Evolutionary conservation across 2,329 filamentous ascomycete genomes (phyloP), one percentile per base, ranked within the genome.

Genomic region (Pseudogymnoascus sp.): DNA sequence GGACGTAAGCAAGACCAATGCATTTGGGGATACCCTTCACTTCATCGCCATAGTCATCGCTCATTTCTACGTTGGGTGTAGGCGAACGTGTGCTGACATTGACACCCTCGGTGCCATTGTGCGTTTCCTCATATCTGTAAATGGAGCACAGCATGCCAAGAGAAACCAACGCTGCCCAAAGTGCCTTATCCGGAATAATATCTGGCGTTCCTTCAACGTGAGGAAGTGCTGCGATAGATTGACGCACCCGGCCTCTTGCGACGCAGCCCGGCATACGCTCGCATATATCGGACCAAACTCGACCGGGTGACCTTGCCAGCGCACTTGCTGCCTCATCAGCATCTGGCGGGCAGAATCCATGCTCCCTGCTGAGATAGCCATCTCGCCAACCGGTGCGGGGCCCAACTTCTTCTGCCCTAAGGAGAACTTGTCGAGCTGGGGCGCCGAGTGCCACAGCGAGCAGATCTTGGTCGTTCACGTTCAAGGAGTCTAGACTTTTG

Each of bases 261-360:
- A 80, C 75, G 50, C 78, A 80, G 0, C 79, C 80, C 0, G 79
- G 79, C 76, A 82, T 82, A 2, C 79, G 72, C 66, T 81, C 79
- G 61, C 78, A 80, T 0, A 82, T 72, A 63, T 82, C 80, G 3
- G 78, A 78, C 80, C 81, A 83, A 14, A 82, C 75, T n/a, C 80
- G 72, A 0, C 80, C 79, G 0, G 79, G 79, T 0, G 78, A 80
- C 63, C 73, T 76, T 30, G 75, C 77, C 14, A 77, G 72, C 4
- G 78, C 79, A 3, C 75, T 77, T 1, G 75, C 74, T 0, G 79
- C 72, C 61, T 79, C 79, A 63, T 80, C 78, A 11, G 79, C 77
- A 63, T 82, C 79, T 1, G 76, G 75, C 0, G 79, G 78, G 18
- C 77, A 79, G 63, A 82, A 82, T 0, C 80, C 81, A 37, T 81